These are phyloP conservation scores for Periconia digitata DNA, from an alignment of 2,329 filamentous ascomycete species.

Conservation along the genomic window DNA sequence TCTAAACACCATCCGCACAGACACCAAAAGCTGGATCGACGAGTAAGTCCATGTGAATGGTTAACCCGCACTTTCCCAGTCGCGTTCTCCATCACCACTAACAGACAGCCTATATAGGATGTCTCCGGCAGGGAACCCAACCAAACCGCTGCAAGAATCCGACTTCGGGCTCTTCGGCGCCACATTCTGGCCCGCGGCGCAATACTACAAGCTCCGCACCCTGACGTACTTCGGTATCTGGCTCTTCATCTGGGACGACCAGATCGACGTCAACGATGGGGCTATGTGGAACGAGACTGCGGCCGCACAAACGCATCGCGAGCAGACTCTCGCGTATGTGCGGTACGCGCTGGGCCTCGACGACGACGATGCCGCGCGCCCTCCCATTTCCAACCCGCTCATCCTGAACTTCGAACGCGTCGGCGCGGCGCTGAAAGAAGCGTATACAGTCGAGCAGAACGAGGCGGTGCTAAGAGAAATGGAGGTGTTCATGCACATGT, in stretches of 20 bases:
- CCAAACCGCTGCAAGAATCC: constrained; percentile 2
- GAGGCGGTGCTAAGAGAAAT: constrained; percentile 8
- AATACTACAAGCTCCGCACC: constrained; percentile 6
- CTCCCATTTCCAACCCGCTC: constrained; percentile 1
- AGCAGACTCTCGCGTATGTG: constrained; percentile 11
- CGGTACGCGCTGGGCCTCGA: constrained; percentile 9
- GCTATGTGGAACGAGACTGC: constrained; percentile 9
- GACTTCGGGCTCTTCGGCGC: constrained; percentile 15
- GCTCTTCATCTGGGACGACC: constrained; percentile 19
- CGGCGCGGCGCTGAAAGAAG: constrained; percentile 1
- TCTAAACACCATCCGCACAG: constrained; percentile 2
- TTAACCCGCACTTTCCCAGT: not conserved
- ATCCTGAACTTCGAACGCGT: constrained; percentile 9
- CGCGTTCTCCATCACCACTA: not conserved
- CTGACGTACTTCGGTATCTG: constrained; percentile 13
- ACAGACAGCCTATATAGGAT: constrained; percentile 1
- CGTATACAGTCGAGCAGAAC: constrained; percentile 1
- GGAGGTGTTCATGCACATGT: constrained; percentile 6
- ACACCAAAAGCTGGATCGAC: constrained; percentile 6
- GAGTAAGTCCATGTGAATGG: constrained; percentile 1
- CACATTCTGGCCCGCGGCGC: constrained; percentile 12
- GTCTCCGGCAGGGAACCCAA: constrained; percentile 1
- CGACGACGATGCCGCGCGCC: not conserved
- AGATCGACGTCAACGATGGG: constrained; percentile 10
- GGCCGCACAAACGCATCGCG: constrained; percentile 11